Base-by-base conservation (phyloP, 2,329 filamentous ascomycete genomes). In the Bipolaris oryzae region DNA sequence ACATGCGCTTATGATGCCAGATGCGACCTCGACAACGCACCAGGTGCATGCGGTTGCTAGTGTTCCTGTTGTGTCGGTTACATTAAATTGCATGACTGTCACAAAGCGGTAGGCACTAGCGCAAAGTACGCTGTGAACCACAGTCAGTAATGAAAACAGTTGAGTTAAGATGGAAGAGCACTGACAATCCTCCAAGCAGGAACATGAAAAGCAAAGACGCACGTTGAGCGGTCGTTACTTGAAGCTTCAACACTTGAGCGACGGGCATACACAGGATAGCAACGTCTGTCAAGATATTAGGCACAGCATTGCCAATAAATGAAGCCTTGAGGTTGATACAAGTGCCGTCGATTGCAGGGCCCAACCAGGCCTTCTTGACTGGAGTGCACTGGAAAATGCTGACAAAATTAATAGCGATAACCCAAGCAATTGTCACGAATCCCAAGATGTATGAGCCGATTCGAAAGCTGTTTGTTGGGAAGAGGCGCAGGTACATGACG, bases 301-400 rank as follows among this genome's bases (percentile, higher is more conserved):
- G 78, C 0, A 76, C 76, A 1, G 78, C 81, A 53, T 83, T 84
- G 42, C 78, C 77, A 33, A 83, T 80, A 75, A 83, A 85, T 0
- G 79, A 80, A 4, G 71, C 80, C 42, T 82, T 79, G 23, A 82
- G 77, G 65, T 82, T 74, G 61, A 84, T 80, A 61, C 82, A 85
- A 3, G 64, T 64, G 1, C 82, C 82, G 0, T 80, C 78, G 0
- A 82, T 51, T 0, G 75, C 63, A 0, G 76, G 76, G 11, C 49
- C 49, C 20, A 82, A 75, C 82, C 82, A 84, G 0, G 81, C 69
- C 65, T 82, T 83, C 11, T 44, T 34, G 6, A 84, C 77, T 0
- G 82, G 82, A 0, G 77, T 73, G 69, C 82, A 85, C 63, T 83
- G 81, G 63, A 85, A 84, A 54, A 83, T 77, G 66, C 79, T 81